Conservation (phyloP, 148 eudicot species). For the Tetragonia tetragonoides region DNA sequence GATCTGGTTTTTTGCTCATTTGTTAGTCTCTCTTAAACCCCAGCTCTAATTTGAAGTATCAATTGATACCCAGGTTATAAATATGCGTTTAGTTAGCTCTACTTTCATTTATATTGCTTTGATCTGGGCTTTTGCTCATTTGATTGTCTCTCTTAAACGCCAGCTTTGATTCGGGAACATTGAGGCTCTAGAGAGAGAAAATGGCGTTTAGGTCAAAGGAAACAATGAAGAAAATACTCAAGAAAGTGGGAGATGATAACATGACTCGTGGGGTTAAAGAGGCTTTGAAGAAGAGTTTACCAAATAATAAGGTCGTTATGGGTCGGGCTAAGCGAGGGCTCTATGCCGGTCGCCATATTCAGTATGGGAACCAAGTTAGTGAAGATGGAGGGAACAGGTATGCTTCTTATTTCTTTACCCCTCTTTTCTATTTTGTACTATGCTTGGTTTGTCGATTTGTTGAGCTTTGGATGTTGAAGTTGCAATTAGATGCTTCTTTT, state of each 20-base stretch:
- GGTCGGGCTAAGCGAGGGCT: conserved; percentile 91
- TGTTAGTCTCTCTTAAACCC: neutral
- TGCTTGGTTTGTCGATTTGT: neutral
- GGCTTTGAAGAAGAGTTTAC: conserved; percentile 49
- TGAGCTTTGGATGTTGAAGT: neutral
- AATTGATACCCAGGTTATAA: neutral
- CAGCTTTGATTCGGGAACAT: neutral
- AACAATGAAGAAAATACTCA: conserved; percentile 76
- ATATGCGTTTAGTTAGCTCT: neutral
- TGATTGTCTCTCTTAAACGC: neutral
- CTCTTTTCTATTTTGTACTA: neutral
- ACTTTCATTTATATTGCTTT: neutral
- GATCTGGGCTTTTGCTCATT: neutral
- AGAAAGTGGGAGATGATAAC: conserved; percentile 78
- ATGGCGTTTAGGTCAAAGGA: conserved; percentile 85
- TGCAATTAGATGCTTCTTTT: too few species aligned
- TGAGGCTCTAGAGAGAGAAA: conserved; percentile 13
- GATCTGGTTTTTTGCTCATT: neutral
- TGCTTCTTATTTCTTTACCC: conserved; percentile 20
- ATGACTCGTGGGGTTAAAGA: conserved; percentile 63
- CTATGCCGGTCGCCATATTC: conserved; percentile 93
- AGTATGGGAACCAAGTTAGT: conserved; percentile 78
- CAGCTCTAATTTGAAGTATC: neutral
- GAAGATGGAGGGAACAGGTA: conserved; percentile 95
- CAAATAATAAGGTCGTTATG: conserved; percentile 74